phyloP scores from a whole-genome alignment of 306 rosid genomes.

The Citrullus colocynthis region DNA sequence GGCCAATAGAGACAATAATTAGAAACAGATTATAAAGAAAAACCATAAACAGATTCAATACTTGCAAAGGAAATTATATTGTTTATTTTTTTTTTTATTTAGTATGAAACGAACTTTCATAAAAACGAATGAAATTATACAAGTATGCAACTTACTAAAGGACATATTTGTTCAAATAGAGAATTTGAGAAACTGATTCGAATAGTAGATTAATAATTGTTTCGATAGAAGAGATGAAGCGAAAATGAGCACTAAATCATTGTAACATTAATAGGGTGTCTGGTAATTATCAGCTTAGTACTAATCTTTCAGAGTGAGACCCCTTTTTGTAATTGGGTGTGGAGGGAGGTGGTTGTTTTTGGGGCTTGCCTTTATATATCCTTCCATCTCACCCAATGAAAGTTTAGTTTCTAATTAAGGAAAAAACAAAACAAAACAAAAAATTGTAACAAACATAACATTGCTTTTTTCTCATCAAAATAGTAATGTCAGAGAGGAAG shows the following conservation, averaged over 20 bases:
- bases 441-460: neutral
- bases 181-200: neutral
- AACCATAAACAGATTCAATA: neutral
- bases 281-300: no score
- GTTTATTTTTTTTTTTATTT: neutral
- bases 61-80: neutral
- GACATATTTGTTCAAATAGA: no score
- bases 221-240: neutral
- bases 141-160: neutral
- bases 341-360: no score
- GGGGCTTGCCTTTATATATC: no score
- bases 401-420: no score
- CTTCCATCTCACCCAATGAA: no score
- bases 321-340: no score
- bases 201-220: neutral
- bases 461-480: neutral
- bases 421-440: no score
- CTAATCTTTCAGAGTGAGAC: no score
- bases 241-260: neutral
- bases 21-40: neutral
- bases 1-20: neutral
- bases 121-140: neutral
- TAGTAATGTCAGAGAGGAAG: neutral
- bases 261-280: neutral
- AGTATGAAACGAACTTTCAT: neutral